Conservation (phyloP, 768 basidiomycete genomes). For the Lactarius akahatsu region DNA sequence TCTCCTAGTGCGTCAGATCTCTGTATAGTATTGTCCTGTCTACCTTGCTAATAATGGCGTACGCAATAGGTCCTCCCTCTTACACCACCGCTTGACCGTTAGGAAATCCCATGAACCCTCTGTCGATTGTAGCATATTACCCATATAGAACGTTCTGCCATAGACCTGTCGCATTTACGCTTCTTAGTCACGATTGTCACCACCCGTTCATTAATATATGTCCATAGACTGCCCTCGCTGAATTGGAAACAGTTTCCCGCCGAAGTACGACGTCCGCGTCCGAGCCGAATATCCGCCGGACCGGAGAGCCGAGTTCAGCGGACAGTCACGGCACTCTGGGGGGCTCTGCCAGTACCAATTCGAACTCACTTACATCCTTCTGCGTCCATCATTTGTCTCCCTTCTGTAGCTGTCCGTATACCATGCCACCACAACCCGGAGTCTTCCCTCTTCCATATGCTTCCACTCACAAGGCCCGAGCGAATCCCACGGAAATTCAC, state of each 20-base stretch:
- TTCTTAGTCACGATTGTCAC: not conserved
- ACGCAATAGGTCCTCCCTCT: constrained; percentile 42
- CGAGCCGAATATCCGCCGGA: constrained; percentile 1
- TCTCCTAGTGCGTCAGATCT: constrained; percentile 52
- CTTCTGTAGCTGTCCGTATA: not conserved
- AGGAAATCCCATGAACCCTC: constrained; percentile 2
- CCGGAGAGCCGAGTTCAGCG: not conserved
- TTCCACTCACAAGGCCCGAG: constrained; percentile 45
- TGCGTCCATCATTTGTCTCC: not conserved
- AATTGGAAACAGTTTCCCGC: too few relatives aligned
- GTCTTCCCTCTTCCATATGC: constrained; percentile 62
- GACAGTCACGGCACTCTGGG: not conserved
- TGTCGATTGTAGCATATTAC: constrained; percentile 16
- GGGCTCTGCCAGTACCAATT: not conserved
- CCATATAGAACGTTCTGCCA: constrained; percentile 16
- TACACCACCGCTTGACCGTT: constrained; percentile 32
- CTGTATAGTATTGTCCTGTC: not conserved
- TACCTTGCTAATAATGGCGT: constrained; percentile 17
- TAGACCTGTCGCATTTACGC: constrained; percentile 10
- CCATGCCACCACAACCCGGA: constrained; percentile 70
- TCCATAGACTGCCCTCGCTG: too few relatives aligned
- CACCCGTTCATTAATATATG: not conserved
- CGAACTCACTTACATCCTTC: not conserved
- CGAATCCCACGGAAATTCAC: constrained; percentile 30
- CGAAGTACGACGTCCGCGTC: too few relatives aligned